Base-by-base conservation (phyloP, 2,329 filamentous ascomycete genomes). In the Ophiocordyceps australis region DNA sequence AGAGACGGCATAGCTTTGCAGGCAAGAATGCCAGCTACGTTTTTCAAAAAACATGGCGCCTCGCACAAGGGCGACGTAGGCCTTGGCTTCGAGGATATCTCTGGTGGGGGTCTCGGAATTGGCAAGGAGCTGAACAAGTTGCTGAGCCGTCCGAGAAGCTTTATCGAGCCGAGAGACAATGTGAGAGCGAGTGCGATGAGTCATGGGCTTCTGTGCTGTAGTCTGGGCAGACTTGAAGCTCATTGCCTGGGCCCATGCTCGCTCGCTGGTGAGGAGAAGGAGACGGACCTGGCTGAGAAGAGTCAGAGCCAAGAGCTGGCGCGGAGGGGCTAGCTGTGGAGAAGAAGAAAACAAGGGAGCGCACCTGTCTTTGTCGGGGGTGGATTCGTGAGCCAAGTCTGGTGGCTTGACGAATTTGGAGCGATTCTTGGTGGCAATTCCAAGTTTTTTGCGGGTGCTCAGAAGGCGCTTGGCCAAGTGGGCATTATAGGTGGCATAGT, bases 171-270 rank as follows among this genome's bases (percentile, higher is more conserved):
- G 72, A 10, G 85, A 92, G 29, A 91, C 70, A 20, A 95, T 89
- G 49, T 98, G 86, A 27, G 76, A 76, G 43, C 83, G 74, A 12
- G 80, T 77, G 27, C 76, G 71, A 32, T 83, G 77, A 16, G 74
- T 68, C 35, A 93, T 77, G 25, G 74, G 75, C 48, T 81, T 79
- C 32, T 74, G 72, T 39, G 89, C 81, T 38, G 78, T 66, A 20
- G 79, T 69, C 46, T 91, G 81, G 13, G 70, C 59, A 4, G 81
- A 68, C 52, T 92, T 94, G 65, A 94, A 82, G 45, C 78, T 73
- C 83, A 95, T 91, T 30, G 85, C 86, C 49, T 93, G 76, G 20
- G 89, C 86, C 81, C 83, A 95, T 26, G 85, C 81, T 35, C 89
- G 70, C 56, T 98, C 89, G 32, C 85, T 74, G 20, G 73, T 79